Evolutionary conservation across 2,329 filamentous ascomycete species (phyloP), one percentile per base, ranked within the genome.

Genomic region (Pyrenochaeta sp.): DNA sequence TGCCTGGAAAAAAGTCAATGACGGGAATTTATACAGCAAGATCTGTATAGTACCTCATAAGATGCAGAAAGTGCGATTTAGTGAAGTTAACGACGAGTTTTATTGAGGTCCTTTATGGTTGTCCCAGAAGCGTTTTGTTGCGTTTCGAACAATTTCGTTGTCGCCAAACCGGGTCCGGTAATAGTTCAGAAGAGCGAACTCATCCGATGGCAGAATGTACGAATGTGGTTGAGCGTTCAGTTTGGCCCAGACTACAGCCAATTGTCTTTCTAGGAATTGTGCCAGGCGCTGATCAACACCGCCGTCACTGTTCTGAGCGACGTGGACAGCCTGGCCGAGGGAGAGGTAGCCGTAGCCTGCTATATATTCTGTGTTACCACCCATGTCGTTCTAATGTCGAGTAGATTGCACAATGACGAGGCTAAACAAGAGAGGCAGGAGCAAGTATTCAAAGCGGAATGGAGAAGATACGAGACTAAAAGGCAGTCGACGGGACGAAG

Each of bases 101-200:
- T 39, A 51, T 44, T 68, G 62, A 57, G 48, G 50, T 45, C 41
- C 69, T 44, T 67, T 68, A 48, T 74, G 71, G 34, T 75, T 69
- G 53, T 81, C 73, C 82, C 82, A 85, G 62, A 80, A 85, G 10
- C 81, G 78, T 49, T 74, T 77, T 37, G 82, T 77, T 8, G 81
- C 81, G 37, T 71, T 72, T 56, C 77, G 76, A 15, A 80, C 76
- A 35, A 81, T 61, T 18, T 71, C 63, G 11, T 73, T 74, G 47
- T 82, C 81, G 20, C 74, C 68, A 63, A 87, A 90, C 7, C 86
- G 81, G 51, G 81, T 72, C 51, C 88, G 86, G 69, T 88, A 93
- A 71, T 87, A 93, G 76, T 94, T 95, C 82, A 95, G 91, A 48
- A 95, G 80, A 41, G 88, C 84, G 63, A 94, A 95, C 72, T 96